Evolutionary conservation across 176 grass and related monocot species (phyloP).

Genomic region (Calamus simplicifolius): DNA sequence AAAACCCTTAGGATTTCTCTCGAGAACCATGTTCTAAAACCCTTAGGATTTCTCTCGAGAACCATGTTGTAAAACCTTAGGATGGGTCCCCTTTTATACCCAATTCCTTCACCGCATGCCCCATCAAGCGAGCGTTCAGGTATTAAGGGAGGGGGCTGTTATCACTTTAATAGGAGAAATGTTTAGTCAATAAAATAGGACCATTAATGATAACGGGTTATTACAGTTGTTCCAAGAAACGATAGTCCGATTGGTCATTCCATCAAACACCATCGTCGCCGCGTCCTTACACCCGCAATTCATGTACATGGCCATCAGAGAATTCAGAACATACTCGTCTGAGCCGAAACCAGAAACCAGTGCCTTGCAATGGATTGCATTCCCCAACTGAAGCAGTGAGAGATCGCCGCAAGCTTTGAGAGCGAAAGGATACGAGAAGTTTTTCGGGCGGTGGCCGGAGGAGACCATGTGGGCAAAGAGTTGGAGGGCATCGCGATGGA

Average conservation of each 20-base stretch:
- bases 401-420: constrained; percentile 49
- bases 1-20: no score
- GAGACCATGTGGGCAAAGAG: constrained; percentile 36
- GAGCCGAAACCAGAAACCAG: constrained; percentile 36
- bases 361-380: constrained; percentile 34
- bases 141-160: no score
- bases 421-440: constrained; percentile 59
- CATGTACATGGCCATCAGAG: constrained; percentile 51
- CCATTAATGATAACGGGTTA: no score
- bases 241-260: constrained; percentile 20
- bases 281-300: constrained; percentile 25
- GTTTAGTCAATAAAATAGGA: no score
- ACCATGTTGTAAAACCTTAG: no score
- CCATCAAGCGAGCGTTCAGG: no score
- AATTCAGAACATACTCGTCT: constrained; percentile 54
- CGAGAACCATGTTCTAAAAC: no score
- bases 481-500: constrained; percentile 26
- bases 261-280: constrained; percentile 32
- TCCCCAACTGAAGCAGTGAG: constrained; percentile 14
- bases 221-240: constrained; percentile 64
- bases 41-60: no score
- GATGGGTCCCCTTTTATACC: no score
- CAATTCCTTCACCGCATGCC: no score
- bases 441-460: constrained; percentile 30
- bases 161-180: no score